Evolutionary conservation across 495 filamentous ascomycete species (phyloP), one percentile per base, ranked within the genome.

Genomic region (Penicillium antarcticum): DNA sequence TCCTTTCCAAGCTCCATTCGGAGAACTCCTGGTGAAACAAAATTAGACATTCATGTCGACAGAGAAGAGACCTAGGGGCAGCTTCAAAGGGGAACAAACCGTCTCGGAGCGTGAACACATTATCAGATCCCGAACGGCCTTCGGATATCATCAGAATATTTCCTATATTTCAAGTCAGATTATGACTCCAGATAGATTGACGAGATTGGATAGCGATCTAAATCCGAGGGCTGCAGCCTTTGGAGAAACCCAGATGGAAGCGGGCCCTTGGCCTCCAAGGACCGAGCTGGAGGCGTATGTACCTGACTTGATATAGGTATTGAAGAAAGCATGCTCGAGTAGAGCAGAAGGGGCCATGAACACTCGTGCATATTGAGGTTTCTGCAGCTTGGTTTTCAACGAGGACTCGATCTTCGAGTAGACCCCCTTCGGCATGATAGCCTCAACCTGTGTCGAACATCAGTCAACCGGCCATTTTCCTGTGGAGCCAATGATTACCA

Each of bases 71-170:
- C 18, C 18, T 16, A 13, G 13, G 19, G 24, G 23, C 34, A 19
- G 9, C 6, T 21, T 32, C 19, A 23, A 16, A 37, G 5, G 14
- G 13, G 18, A 9, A 60, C 65, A 52, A 57, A 82, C 92, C 92
- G 48, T 92, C 81, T 50, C 68, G 78, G 2, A 98, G 71, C 0
- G 80, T 82, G 61, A 87, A 95, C 3, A 89, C 75, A 63, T 89
- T 90, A 60, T 96, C 90, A 9, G 87, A 79, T n/a, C 85, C 88
- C 35, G 82, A 73, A 18, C 81, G 77, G 23, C 94, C 94, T 63
- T 95, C 87, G 0, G 95, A 97, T 13, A 96, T 82, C 89, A 98
- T 94, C 61, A 95, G 66, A 55, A 95, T 77, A 63, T 91, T 87
- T 16, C 94, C 92, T 96, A 48, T 23, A 37, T 10, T 5, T 13